Conservation (phyloP, 768 basidiomycete species). For the Phaffia australis region DNA sequence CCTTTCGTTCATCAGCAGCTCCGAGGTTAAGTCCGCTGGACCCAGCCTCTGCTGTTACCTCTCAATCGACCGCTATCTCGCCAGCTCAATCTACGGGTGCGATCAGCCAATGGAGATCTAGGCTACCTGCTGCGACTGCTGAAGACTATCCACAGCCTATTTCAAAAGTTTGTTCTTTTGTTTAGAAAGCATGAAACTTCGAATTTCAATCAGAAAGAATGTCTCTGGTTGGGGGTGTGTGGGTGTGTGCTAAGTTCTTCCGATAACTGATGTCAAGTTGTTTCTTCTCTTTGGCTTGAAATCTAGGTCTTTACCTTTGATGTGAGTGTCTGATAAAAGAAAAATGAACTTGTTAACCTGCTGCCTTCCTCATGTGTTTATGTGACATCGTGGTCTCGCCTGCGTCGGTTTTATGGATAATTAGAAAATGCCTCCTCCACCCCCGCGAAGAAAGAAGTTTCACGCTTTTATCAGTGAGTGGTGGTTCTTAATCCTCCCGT, state of each 20-base stretch:
- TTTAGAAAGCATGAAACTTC: neutral
- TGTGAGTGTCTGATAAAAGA: neutral
- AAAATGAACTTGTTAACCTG: too few species aligned
- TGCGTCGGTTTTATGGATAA: neutral
- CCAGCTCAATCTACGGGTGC: conserved; percentile 3
- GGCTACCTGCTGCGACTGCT: neutral
- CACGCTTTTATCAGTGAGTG: too few species aligned
- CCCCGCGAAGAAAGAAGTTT: neutral
- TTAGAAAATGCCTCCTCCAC: neutral
- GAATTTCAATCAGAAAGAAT: neutral
- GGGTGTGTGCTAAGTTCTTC: neutral
- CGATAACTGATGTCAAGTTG: neutral
- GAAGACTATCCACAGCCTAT: conserved; percentile 4
- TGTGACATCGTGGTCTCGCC: too few species aligned
- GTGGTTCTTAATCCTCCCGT: neutral
- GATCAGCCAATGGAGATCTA: conserved; percentile 8
- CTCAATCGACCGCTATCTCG: conserved; percentile 4
- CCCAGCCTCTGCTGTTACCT: neutral
- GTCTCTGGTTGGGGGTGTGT: too few species aligned
- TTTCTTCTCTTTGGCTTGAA: neutral
- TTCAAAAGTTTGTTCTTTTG: neutral
- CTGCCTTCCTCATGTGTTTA: too few species aligned
- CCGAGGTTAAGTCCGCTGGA: too few species aligned
- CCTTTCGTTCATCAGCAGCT: too few species aligned
- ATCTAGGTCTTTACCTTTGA: neutral